phyloP scores from a whole-genome alignment of 257 asterid genomes.

The Agastache rugosa region DNA sequence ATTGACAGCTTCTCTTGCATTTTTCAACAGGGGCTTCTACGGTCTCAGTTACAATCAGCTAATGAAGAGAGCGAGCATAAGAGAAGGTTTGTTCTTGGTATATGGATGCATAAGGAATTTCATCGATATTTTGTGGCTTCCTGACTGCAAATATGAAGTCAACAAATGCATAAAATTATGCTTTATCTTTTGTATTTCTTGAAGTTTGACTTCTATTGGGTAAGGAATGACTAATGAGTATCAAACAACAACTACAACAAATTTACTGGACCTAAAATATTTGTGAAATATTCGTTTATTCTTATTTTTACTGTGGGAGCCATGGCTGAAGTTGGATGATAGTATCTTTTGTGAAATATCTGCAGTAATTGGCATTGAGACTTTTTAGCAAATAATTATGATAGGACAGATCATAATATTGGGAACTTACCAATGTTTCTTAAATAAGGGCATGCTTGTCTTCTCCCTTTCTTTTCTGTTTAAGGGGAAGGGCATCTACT shows the following conservation, averaged over 20 bases:
- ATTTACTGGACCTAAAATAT: neutral
- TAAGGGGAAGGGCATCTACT: neutral
- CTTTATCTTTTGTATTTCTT: neutral
- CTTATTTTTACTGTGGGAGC: conserved; percentile 3
- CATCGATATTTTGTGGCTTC: conserved; percentile 22
- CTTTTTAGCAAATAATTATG: conserved; percentile 5
- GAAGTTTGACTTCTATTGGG: conserved; percentile 10
- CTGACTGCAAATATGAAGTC: conserved; percentile 23
- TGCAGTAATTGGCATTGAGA: neutral
- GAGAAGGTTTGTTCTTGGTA: conserved; percentile 59
- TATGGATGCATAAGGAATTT: conserved; percentile 22
- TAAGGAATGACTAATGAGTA: neutral
- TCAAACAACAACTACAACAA: neutral
- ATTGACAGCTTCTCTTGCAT: conserved; percentile 32
- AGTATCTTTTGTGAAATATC: neutral
- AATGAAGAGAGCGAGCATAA: conserved; percentile 86
- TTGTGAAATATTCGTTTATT: neutral
- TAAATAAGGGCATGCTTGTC: neutral
- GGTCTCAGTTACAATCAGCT: conserved; percentile 80
- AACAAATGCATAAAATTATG: neutral
- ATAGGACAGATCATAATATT: neutral
- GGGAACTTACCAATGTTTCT: conserved; percentile 11
- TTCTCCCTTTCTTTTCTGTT: neutral
- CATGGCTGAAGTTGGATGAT: conserved; percentile 13
- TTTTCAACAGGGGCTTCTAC: conserved; percentile 75